A percentile compares a stretch with the other conserved stretches of the same genome.
Conservation (phyloP, 331 rosid species). For the Saraca asoca region DNA sequence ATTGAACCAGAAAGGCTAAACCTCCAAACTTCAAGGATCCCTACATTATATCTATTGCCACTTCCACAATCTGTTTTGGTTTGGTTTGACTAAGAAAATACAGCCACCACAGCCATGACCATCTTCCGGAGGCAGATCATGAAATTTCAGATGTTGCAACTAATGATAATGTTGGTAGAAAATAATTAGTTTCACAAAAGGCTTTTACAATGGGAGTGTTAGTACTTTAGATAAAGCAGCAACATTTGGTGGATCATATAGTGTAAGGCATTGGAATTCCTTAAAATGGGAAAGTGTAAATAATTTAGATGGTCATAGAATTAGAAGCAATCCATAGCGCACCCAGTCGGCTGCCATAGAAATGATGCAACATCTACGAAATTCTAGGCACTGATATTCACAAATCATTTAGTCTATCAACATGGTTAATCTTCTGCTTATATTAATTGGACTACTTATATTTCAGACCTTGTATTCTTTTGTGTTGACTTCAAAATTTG, state of each 20-base stretch:
- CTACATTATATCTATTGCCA: constrained; percentile 46
- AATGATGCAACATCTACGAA: constrained; percentile 9
- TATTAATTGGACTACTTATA: too few species aligned
- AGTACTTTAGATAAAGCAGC: constrained; percentile 31
- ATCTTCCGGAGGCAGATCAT: constrained; percentile 17
- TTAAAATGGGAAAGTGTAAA: constrained; percentile 33
- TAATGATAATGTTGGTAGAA: constrained; percentile 12
- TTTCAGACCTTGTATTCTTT: constrained; percentile 34
- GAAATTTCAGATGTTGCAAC: neutral
- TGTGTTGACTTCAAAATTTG: too few species aligned
- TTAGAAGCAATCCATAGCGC: constrained; percentile 2
- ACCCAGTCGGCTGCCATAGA: constrained; percentile 34
- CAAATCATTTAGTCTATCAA: too few species aligned
- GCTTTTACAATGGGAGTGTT: constrained; percentile 11
- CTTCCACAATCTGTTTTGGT: constrained; percentile 53
- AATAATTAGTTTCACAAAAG: neutral
- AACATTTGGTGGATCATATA: constrained; percentile 30
- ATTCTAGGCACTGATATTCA: too few species aligned
- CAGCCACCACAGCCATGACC: neutral
- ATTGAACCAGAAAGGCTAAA: constrained; percentile 39
- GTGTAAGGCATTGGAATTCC: constrained; percentile 30
- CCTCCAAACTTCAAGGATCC: constrained; percentile 50
- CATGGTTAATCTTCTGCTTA: too few species aligned
- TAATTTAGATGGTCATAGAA: constrained; percentile 13
- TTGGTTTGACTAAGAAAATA: constrained; percentile 18